phyloP scores from a whole-genome alignment of 495 filamentous ascomycete genomes.

The Penicillium macrosclerotiorum region DNA sequence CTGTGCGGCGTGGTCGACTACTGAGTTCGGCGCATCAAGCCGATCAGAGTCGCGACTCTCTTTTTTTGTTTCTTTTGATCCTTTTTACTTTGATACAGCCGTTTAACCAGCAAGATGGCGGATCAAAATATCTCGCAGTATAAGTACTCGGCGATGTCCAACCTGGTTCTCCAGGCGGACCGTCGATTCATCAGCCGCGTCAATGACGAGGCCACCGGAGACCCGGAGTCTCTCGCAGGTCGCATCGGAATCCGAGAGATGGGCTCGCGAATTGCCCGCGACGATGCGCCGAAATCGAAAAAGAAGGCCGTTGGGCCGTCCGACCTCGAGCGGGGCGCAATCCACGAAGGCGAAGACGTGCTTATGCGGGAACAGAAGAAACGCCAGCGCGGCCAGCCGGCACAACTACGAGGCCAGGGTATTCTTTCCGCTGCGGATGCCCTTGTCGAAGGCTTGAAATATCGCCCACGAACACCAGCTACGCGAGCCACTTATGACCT shows the following conservation, averaged over 20 bases:
- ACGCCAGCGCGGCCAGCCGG: slow-evolving; percentile 71
- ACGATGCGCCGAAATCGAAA: slow-evolving; percentile 77
- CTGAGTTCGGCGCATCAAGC: slow-evolving; percentile 36
- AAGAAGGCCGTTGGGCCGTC: slow-evolving; percentile 61
- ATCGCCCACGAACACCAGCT: slow-evolving; percentile 86
- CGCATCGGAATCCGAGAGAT: slow-evolving; percentile 92
- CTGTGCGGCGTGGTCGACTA: slow-evolving; percentile 21
- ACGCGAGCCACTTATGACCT: slow-evolving; percentile 95
- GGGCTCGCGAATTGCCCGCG: slow-evolving; percentile 78
- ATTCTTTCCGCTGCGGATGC: slow-evolving; percentile 84
- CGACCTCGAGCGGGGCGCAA: slow-evolving; percentile 70
- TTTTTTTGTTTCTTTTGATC: slow-evolving; percentile 22
- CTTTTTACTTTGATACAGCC: too few relatives aligned
- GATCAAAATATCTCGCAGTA: slow-evolving; percentile 96
- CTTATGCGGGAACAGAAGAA: slow-evolving; percentile 85
- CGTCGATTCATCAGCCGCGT: slow-evolving; percentile 89
- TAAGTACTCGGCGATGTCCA: slow-evolving; percentile 99
- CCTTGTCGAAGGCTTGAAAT: slow-evolving; percentile 78
- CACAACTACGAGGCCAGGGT: slow-evolving; percentile 71
- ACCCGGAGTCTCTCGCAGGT: slow-evolving; percentile 94
- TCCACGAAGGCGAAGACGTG: slow-evolving; percentile 84
- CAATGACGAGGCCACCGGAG: slow-evolving; percentile 92
- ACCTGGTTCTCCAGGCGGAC: slow-evolving; percentile 99
- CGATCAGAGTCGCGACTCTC: slow-evolving; percentile 32
- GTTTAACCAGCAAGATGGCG: slow-evolving; percentile 59